phyloP scores from a whole-genome alignment of 495 filamentous ascomycete genomes.

The Penicillium coffeae region DNA sequence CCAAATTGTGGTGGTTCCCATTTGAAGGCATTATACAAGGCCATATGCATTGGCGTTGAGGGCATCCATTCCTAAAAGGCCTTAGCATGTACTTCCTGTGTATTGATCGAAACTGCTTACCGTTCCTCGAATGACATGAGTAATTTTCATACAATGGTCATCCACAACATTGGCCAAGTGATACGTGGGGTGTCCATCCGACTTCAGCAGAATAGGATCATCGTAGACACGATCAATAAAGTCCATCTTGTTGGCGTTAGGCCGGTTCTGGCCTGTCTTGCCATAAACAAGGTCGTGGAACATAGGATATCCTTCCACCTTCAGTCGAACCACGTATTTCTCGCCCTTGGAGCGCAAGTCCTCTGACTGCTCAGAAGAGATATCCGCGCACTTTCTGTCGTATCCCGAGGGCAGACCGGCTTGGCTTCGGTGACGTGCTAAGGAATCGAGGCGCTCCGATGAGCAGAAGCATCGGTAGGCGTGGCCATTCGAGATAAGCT shows the following conservation, averaged over 20 bases:
- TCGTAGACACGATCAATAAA: conserved; percentile 53
- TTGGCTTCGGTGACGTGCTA: conserved; percentile 56
- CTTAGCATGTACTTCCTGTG: conserved; percentile 5
- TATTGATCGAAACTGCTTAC: conserved; percentile 43
- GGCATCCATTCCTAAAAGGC: conserved; percentile 77
- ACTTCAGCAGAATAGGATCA: conserved; percentile 83
- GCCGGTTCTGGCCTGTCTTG: conserved; percentile 48
- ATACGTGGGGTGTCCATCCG: conserved; percentile 89
- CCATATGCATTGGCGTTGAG: conserved; percentile 84
- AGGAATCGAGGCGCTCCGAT: conserved; percentile 59
- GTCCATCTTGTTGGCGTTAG: conserved; percentile 37
- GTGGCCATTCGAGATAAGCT: conserved; percentile 64
- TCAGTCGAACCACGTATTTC: conserved; percentile 73
- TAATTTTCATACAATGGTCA: conserved; percentile 91
- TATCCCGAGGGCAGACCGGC: conserved; percentile 65
- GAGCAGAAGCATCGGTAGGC: conserved; percentile 95
- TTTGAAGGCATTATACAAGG: conserved; percentile 81
- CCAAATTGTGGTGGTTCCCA: conserved; percentile 83
- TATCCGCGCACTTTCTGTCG: conserved; percentile 67
- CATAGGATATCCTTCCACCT: conserved; percentile 52
- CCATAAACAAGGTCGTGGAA: conserved; percentile 79
- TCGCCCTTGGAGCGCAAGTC: conserved; percentile 64
- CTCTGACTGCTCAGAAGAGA: conserved; percentile 65
- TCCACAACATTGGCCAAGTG: conserved; percentile 97
- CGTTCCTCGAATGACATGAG: conserved; percentile 85